Base-by-base conservation (phyloP, 164 flowering plant species). In the Vitis rotundifolia region DNA sequence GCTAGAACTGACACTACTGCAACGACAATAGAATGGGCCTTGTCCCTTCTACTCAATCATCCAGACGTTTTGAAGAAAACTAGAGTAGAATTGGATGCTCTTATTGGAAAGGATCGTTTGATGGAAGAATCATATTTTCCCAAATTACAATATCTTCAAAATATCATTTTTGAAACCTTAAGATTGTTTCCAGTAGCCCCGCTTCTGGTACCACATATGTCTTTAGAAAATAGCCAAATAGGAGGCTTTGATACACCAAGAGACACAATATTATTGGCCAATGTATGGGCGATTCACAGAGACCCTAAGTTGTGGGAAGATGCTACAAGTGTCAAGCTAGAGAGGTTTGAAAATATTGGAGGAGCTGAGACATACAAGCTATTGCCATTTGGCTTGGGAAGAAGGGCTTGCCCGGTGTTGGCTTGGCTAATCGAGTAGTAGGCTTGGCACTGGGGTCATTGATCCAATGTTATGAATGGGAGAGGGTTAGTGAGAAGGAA, bases 401-500 rank as follows among this genome's bases (percentile, higher is more conserved):
- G 70, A n/a, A 54, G 70, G 53, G 28, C 13, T 9, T 68, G 70
- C 16, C 70, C 70, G 70, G 70, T 22, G 70, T 8, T 2, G 53
- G 52, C 0, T 29, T 67, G 9, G 70, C 60, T 3, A 31, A 44
- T 22, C 58, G 53, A 11, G 48, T 67, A 3, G 14, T 67, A 8
- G 70, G 69, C 11, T 49, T 67, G 31, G 49, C 37, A 5, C 52
- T 67, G 59, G 70, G 31, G 3, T 22, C 52, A 9, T 59, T 67
- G 26, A 67, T 67, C 7, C 70, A 67, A 3, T 37, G 44, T 37
- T 37, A 37, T 37, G 44, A 37, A 3, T 37, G 44, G 44, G 7
- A 37, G 44, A 37, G 44, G 7, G 44, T 37, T 37, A 37, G 7
- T 5, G 44, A 37, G 8, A 37, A 37, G 44, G 44, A 37, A 37